These are phyloP conservation scores for Mucor lusitanicus DNA, from an alignment of 371 early-diverging fungal genomes.

Conservation along the genomic window DNA sequence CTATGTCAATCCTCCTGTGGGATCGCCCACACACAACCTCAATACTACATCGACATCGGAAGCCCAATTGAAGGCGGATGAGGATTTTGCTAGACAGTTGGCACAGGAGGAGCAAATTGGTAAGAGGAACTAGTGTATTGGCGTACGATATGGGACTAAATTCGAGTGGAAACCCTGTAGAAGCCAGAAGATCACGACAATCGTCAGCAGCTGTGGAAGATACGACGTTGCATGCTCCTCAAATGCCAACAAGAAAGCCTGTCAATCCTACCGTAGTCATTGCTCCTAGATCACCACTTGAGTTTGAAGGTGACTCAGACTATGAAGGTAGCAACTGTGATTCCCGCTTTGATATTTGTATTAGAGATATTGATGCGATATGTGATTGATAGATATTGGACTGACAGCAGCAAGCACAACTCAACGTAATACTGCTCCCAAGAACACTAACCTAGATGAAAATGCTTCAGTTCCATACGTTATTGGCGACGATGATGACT, in stretches of 20 bases:
- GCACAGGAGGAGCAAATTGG: constrained; percentile 31
- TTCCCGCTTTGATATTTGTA: too few relatives aligned
- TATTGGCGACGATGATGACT: constrained; percentile 25
- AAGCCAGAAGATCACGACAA: constrained; percentile 7
- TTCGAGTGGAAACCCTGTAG: neutral
- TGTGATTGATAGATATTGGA: constrained; percentile 13
- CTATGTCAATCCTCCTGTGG: constrained; percentile 26
- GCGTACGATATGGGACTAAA: neutral
- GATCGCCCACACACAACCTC: neutral
- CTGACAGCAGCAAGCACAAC: constrained; percentile 13
- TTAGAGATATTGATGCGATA: too few relatives aligned
- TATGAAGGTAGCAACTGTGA: constrained; percentile 16
- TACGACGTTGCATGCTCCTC: neutral
- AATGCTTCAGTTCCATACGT: constrained; percentile 22
- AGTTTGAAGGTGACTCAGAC: constrained; percentile 24
- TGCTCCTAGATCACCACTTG: constrained; percentile 24
- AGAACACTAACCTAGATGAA: neutral
- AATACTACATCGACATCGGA: constrained; percentile 21
- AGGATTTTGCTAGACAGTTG: constrained; percentile 45
- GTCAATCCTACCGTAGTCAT: constrained; percentile 17
- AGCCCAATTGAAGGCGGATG: constrained; percentile 47
- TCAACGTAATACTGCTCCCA: neutral
- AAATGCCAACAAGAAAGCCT: constrained; percentile 15
- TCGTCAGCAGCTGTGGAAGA: constrained; percentile 2
- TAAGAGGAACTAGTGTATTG: neutral